phyloP scores from a whole-genome alignment of 257 asterid species.

The Lithospermum erythrorhizon region DNA sequence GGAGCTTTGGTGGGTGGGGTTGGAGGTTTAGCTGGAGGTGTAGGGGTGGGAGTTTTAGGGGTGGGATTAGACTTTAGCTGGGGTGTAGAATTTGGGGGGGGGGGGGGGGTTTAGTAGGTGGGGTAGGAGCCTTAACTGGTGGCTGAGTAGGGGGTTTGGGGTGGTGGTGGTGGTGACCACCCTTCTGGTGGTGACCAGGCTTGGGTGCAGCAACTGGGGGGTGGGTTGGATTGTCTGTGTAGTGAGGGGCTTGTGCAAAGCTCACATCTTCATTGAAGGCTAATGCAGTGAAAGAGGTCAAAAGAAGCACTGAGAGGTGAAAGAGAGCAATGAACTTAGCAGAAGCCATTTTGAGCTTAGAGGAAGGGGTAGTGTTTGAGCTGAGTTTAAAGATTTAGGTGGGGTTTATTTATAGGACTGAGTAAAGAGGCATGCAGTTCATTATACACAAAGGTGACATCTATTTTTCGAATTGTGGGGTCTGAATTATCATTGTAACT shows the following conservation, averaged over 20 bases:
- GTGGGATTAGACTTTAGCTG: no score
- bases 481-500: background rate
- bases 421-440: background rate
- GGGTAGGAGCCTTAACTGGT: background rate
- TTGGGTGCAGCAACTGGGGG: background rate
- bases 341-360: background rate
- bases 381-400: background rate
- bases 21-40: background rate
- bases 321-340: background rate
- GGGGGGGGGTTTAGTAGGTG: constrained; percentile 13
- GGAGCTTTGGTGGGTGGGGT: background rate
- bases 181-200: background rate
- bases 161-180: background rate
- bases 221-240: background rate
- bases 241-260: constrained; percentile 1
- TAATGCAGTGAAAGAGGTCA: background rate
- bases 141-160: background rate
- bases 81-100: constrained; percentile 13
- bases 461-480: no score
- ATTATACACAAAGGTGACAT: no score
- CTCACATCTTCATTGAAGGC: background rate
- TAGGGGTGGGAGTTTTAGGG: no score
- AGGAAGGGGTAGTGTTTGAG: background rate
- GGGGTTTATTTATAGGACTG: background rate
- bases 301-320: background rate